Conservation (phyloP, 2,329 filamentous ascomycete species). For the Parastagonospora avenae region DNA sequence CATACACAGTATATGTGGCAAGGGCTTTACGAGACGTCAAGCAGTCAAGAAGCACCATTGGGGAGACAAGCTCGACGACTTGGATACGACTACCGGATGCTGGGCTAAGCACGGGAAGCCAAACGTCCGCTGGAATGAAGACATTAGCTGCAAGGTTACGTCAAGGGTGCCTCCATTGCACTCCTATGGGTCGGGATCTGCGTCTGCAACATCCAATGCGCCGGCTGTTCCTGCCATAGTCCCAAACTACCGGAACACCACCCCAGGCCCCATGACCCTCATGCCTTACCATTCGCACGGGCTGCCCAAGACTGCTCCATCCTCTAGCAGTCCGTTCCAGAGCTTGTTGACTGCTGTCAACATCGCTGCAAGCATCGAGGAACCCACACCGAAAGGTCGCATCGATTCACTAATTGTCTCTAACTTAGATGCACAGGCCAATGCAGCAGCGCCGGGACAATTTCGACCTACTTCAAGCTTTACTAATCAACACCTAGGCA, state of each 20-base stretch:
- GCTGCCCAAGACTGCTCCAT: neutral
- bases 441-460: slow-evolving; percentile 17
- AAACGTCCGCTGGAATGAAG: slow-evolving; percentile 35
- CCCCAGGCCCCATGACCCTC: no score
- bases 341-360: slow-evolving; percentile 32
- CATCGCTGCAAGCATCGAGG: slow-evolving; percentile 28
- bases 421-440: slow-evolving; percentile 26
- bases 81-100: slow-evolving; percentile 35
- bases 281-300: slow-evolving; percentile 9
- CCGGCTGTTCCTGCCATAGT: slow-evolving; percentile 15
- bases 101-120: slow-evolving; percentile 40
- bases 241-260: neutral
- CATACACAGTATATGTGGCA: slow-evolving; percentile 39
- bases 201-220: slow-evolving; percentile 5
- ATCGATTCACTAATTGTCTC: slow-evolving; percentile 30
- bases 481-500: neutral
- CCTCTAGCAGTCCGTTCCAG: slow-evolving; percentile 20
- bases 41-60: slow-evolving; percentile 45
- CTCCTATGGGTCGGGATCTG: neutral
- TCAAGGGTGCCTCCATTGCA: neutral
- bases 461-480: slow-evolving; percentile 4
- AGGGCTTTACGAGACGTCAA: slow-evolving; percentile 24
- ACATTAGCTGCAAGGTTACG: slow-evolving; percentile 32
- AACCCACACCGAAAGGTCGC: slow-evolving; percentile 27
- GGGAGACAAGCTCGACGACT: slow-evolving; percentile 28